Base-by-base conservation (phyloP, 306 rosid genomes). In the Trifolium pratense region DNA sequence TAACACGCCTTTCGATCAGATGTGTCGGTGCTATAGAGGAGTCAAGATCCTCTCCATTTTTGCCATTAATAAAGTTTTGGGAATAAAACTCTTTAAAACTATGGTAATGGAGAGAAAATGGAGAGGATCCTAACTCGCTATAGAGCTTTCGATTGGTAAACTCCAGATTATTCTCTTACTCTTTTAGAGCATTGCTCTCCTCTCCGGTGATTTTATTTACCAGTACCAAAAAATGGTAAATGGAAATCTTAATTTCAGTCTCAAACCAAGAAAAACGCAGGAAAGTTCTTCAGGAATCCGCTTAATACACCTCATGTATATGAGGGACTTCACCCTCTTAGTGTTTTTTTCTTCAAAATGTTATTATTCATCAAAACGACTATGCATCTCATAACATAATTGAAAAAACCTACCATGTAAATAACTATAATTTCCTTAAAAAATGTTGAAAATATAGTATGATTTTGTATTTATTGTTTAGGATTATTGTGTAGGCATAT, bases 341-440 rank as follows among this genome's bases (percentile, higher is more conserved):
- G n/a, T n/a, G n/a, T n/a, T n/a, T n/a, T n/a, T n/a, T n/a, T n/a
- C n/a, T n/a, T n/a, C n/a, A n/a, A n/a, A n/a, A n/a, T n/a, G n/a
- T n/a, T 67, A 60, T 7, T 52, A 46, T 49, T 36, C 39, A 49
- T 34, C 42, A 66, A 61, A 39, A 64, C 15, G 9, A 40, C 10
- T 37, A 32, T 70, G 67, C 32, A 46, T 64, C 60, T 34, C 4
- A 46, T 57, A 43, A 23, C 60, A 6, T 40, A 18, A 49, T 21
- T 14, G n/a, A 43, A 52, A 77, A 18, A 53, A 42, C 14, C 73
- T 55, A 48, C 37, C 39, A n/a, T n/a, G n/a, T 16, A 62, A 39
- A 12, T n/a, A 59, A 70, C 18, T 49, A 63, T 60, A 62, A 62
- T 71, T 61, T 77, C 70, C 66, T 46, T 26, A 7, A 20, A 21